Percentiles rank a stretch among this genome's conserved stretches.
phyloP scores from a whole-genome alignment of 1,284 basidiomycete species.

The Tausonia pullulans region DNA sequence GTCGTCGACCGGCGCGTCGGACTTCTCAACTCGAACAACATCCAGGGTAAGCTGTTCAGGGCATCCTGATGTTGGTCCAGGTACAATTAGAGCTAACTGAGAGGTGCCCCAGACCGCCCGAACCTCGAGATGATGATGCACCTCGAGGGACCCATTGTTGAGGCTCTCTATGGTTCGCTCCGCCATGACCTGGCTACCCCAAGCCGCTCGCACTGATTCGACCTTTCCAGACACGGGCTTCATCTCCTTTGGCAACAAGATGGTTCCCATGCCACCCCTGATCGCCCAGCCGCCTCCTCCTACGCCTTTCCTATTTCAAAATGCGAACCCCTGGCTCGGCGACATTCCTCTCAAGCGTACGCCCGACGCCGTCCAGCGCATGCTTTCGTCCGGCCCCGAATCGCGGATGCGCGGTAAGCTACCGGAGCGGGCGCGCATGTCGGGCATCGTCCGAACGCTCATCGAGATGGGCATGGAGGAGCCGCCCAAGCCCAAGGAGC shows the following conservation, averaged over 20 bases:
- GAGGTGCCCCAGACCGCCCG: constrained; percentile 38
- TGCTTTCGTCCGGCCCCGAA: constrained; percentile 24
- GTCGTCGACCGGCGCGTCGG: constrained; percentile 62
- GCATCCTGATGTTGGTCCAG: neutral
- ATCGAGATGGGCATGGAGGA: constrained; percentile 27
- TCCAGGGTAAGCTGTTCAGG: constrained; percentile 39
- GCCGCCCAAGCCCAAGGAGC: constrained; percentile 30
- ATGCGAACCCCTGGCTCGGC: constrained; percentile 42
- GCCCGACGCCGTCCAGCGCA: constrained; percentile 36
- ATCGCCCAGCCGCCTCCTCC: constrained; percentile 33
- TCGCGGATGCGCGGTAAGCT: constrained; percentile 19
- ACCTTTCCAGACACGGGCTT: constrained; percentile 47
- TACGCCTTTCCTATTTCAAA: constrained; percentile 38
- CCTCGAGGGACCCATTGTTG: constrained; percentile 56
- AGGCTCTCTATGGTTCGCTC: constrained; percentile 45
- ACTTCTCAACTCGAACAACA: constrained; percentile 62
- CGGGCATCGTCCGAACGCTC: constrained; percentile 30
- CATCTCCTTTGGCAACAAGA: constrained; percentile 49
- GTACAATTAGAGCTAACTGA: neutral
- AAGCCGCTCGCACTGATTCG: too few species aligned
- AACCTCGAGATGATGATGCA: constrained; percentile 58
- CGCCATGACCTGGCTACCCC: too few species aligned
- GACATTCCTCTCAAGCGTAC: constrained; percentile 40
- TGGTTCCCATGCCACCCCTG: constrained; percentile 51
- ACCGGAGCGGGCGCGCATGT: constrained; percentile 25